Conservation (phyloP, 2,329 filamentous ascomycete genomes). For the Colletotrichum sp. region DNA sequence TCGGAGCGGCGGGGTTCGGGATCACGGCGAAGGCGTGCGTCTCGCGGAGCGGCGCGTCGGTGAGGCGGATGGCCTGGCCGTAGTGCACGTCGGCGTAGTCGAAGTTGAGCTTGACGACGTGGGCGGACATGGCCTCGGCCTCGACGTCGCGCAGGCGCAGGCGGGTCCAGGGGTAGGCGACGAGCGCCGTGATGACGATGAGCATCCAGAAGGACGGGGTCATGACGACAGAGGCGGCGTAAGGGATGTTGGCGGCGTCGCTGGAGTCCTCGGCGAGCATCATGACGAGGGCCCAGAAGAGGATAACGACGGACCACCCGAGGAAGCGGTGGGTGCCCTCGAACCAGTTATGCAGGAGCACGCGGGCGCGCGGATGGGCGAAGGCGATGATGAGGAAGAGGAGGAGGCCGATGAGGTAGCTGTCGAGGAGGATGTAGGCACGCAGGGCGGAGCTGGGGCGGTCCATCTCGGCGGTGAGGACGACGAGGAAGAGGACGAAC, state of each 20-base stretch:
- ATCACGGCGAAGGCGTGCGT: slow-evolving; percentile 82
- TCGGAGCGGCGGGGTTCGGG: slow-evolving; percentile 50
- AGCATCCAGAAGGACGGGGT: slow-evolving; percentile 70
- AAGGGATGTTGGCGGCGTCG: slow-evolving; percentile 32
- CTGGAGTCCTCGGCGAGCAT: slow-evolving; percentile 58
- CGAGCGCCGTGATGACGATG: slow-evolving; percentile 63
- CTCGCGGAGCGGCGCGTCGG: slow-evolving; percentile 68
- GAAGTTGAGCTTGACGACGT: slow-evolving; percentile 76
- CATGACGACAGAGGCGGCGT: slow-evolving; percentile 40
- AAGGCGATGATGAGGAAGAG: slow-evolving; percentile 64
- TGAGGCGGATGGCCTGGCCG: slow-evolving; percentile 63
- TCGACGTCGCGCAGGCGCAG: slow-evolving; percentile 71
- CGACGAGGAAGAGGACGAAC: slow-evolving; percentile 48
- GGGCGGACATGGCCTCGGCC: slow-evolving; percentile 70
- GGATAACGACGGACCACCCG: slow-evolving; percentile 69
- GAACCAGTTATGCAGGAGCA: slow-evolving; percentile 70
- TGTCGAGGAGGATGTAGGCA: slow-evolving; percentile 44
- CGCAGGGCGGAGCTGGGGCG: slow-evolving; percentile 45
- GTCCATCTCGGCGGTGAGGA: slow-evolving; percentile 26
- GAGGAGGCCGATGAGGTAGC: slow-evolving; percentile 62
- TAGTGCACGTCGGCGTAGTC: slow-evolving; percentile 64
- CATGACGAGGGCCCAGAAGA: slow-evolving; percentile 66
- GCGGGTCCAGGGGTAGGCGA: slow-evolving; percentile 75
- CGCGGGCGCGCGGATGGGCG: slow-evolving; percentile 68
- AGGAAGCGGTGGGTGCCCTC: slow-evolving; percentile 75